Evolutionary conservation across 2,329 filamentous ascomycete species (phyloP).

Genomic region (Botrytis fragariae): DNA sequence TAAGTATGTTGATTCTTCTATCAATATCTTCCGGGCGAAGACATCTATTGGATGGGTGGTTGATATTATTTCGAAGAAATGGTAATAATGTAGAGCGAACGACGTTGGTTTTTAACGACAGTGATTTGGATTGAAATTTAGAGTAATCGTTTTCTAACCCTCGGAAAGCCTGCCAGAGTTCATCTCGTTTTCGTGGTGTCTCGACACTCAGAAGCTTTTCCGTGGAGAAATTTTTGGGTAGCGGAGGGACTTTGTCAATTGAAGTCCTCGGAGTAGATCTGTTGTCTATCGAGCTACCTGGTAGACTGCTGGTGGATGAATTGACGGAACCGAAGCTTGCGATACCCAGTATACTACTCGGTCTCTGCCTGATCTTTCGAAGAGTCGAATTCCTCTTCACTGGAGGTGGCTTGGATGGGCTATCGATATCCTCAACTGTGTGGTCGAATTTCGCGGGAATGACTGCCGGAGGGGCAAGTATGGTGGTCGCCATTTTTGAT

Average conservation of each 20-base stretch:
- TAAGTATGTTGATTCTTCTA: constrained; percentile 63
- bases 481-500: constrained; percentile 27
- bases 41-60: constrained; percentile 56
- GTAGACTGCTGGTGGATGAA: constrained; percentile 39
- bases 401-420: constrained; percentile 24
- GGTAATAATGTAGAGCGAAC: constrained; percentile 63
- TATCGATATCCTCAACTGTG: constrained; percentile 26
- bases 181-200: constrained; percentile 59
- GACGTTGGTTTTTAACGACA: constrained; percentile 65
- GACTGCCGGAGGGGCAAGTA: constrained; percentile 24
- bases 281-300: constrained; percentile 47
- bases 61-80: constrained; percentile 59
- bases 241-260: constrained; percentile 46
- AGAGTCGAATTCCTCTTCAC: constrained; percentile 26
- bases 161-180: constrained; percentile 67
- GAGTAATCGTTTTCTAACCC: constrained; percentile 66
- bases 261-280: constrained; percentile 44
- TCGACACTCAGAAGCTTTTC: constrained; percentile 37
- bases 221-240: constrained; percentile 43
- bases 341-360: constrained; percentile 35
- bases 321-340: constrained; percentile 36
- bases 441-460: constrained; percentile 30
- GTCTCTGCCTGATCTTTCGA: constrained; percentile 33
- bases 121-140: constrained; percentile 68
- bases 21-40: constrained; percentile 68